Conservation (phyloP, 805 yeast genomes). For the Candida morakotiae region DNA sequence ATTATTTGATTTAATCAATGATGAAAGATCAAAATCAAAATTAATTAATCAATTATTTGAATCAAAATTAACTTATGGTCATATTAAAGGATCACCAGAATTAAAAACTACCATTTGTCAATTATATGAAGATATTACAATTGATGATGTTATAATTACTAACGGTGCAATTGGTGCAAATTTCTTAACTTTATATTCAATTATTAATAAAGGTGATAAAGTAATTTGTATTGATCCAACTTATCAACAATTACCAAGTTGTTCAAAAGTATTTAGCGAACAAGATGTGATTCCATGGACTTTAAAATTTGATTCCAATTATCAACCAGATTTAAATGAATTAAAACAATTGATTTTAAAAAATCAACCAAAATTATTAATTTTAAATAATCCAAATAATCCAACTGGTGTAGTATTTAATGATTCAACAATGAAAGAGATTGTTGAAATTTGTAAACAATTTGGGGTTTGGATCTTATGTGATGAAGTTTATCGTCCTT, state of each 20-base stretch:
- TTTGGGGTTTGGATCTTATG: conserved; percentile 34
- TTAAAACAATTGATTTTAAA: conserved; percentile 24
- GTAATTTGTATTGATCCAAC: conserved; percentile 47
- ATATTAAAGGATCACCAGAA: conserved; percentile 42
- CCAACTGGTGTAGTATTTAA: conserved; percentile 45
- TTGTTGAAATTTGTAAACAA: conserved; percentile 32
- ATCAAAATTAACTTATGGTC: conserved; percentile 40
- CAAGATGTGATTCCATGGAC: conserved; percentile 31
- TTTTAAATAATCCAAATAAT: conserved; percentile 46
- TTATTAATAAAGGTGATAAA: conserved; percentile 44
- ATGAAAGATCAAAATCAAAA: neutral
- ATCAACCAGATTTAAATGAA: conserved; percentile 30
- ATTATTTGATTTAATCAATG: conserved; percentile 20
- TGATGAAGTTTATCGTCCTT: conserved; percentile 55
- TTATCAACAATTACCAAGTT: conserved; percentile 47
- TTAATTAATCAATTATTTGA: conserved; percentile 15
- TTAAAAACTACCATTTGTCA: conserved; percentile 33
- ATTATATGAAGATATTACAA: conserved; percentile 26
- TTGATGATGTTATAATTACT: conserved; percentile 42
- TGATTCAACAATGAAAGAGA: conserved; percentile 25
- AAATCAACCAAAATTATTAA: conserved; percentile 42
- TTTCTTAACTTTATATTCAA: conserved; percentile 40
- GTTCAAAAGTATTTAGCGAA: conserved; percentile 44
- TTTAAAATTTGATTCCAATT: conserved; percentile 29
- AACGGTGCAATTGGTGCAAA: conserved; percentile 58